Conservation (phyloP, 2,329 filamentous ascomycete genomes). For the Microcera coccophila region DNA sequence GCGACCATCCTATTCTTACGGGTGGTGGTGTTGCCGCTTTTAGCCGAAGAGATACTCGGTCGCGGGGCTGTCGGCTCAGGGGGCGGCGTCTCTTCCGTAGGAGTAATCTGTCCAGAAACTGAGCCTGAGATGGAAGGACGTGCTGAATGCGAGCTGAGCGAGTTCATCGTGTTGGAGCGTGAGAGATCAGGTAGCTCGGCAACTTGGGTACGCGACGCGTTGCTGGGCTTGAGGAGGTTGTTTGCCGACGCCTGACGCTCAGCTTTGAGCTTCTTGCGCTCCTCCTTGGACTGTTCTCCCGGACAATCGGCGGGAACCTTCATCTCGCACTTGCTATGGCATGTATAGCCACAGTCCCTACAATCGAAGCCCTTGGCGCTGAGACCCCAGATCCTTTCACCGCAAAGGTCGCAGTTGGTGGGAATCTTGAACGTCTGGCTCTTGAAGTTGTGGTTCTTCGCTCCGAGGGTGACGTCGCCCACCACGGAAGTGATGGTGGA, state of each 20-base stretch:
- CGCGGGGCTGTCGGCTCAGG: slow-evolving; percentile 20
- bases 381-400: slow-evolving; percentile 93
- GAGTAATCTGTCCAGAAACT: slow-evolving; percentile 45
- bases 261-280: slow-evolving; percentile 87
- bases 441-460: slow-evolving; percentile 96
- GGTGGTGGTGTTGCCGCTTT: slow-evolving; percentile 23
- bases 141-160: slow-evolving; percentile 78
- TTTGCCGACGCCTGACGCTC: slow-evolving; percentile 79
- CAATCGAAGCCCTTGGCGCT: slow-evolving; percentile 97
- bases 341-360: slow-evolving; percentile 93
- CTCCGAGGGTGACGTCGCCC: slow-evolving; percentile 87
- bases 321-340: slow-evolving; percentile 98
- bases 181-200: slow-evolving; percentile 66
- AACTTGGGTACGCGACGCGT: slow-evolving; percentile 40
- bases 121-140: slow-evolving; percentile 70
- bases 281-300: slow-evolving; percentile 88
- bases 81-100: slow-evolving; percentile 46
- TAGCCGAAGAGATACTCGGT: slow-evolving; percentile 28
- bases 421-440: slow-evolving; percentile 99
- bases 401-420: slow-evolving; percentile 95
- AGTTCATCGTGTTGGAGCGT: slow-evolving; percentile 85
- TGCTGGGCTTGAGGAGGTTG: slow-evolving; percentile 48
- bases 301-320: slow-evolving; percentile 96
- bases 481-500: slow-evolving; percentile 87
- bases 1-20: slow-evolving; percentile 75